Conservation (phyloP, 78 protist species). For the Emiliania huxleyi region DNA sequence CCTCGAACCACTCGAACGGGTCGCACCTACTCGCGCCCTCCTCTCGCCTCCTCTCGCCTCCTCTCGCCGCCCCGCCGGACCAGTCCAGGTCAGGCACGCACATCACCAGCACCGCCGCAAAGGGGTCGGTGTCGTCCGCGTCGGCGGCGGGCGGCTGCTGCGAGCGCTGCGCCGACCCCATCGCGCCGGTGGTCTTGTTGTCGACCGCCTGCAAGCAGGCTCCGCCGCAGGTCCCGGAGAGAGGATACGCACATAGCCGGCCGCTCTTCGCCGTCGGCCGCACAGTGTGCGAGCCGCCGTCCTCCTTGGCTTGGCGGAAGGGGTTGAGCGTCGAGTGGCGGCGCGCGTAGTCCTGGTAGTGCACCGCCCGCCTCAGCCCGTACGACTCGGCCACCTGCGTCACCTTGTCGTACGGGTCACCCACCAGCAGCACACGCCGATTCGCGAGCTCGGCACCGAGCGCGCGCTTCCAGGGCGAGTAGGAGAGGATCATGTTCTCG, state of each 20-base stretch:
- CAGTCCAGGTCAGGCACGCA: too few species aligned
- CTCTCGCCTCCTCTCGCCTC: too few species aligned
- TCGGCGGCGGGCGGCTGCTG: not conserved
- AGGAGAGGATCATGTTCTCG: constrained; percentile 7
- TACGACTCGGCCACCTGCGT: not conserved
- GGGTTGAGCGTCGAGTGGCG: not conserved
- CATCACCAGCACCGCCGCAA: not conserved
- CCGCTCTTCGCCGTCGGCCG: too few species aligned
- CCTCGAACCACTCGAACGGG: constrained; percentile 1
- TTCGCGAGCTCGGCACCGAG: not conserved
- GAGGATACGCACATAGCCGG: too few species aligned
- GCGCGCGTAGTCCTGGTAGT: not conserved
- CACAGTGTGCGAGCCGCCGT: not conserved
- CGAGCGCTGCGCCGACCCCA: not conserved
- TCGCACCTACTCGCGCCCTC: too few species aligned
- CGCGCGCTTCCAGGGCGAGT: constrained; percentile 8
- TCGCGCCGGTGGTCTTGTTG: not conserved
- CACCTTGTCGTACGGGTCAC: not conserved
- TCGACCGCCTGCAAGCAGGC: too few species aligned
- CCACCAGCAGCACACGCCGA: not conserved
- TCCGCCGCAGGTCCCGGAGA: too few species aligned
- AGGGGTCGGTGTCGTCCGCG: not conserved
- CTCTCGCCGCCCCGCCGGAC: too few species aligned
- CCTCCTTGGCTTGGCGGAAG: not conserved
- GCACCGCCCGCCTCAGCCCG: not conserved